Base-by-base conservation (phyloP, 2,329 filamentous ascomycete genomes). In the Epichloe brachyelytri region DNA sequence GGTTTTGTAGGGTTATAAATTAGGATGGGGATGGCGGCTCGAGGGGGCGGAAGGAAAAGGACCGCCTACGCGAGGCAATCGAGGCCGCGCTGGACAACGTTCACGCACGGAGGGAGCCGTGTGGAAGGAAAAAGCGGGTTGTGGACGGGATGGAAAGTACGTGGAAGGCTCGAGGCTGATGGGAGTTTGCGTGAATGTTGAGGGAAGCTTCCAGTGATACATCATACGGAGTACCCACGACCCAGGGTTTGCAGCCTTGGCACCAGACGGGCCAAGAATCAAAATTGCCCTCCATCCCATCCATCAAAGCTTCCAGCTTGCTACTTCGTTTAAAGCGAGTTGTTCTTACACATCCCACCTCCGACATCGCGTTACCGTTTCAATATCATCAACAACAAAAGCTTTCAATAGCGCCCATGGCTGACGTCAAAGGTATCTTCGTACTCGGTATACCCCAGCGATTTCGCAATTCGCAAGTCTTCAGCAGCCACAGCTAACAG, bases 381-480 rank as follows among this genome's bases (percentile, higher is more conserved):
- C 7, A 7, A 12, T 5, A 20, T 10, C 22, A 33, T 37, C 38
- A 4, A 17, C 33, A 22, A 38, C 34, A 40, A 36, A 46, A 3
- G 30, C n/a, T 15, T 33, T 37, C 11, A 20, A 26, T 15, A 20
- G 10, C 11, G 20, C 12, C 17, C 39, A 51, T 51, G 45, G 41
- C 50, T 19, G 49, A 53, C 17, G 33, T 51, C 30, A 50, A 52
- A 44, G 51, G 51, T 52, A 38, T 14, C 2, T 37, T 17, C 33
- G 26, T 11, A 30, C 10, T 30, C 8, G 8, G 30, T 30, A 30
- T 30, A 5, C 38, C 20, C 14, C 38, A 1, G 19, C 34, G 19
- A 12, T 33, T 14, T 12, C 17, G n/a, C 8, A 11, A 14, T 14
- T 10, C 36, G 15, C 15, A 11, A 26, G 6, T 19, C 26, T 34